Percentiles rank a stretch among this genome's conserved stretches.
phyloP scores from a whole-genome alignment of 192 early-diverging fungal genomes.

The Diversispora epigaea region DNA sequence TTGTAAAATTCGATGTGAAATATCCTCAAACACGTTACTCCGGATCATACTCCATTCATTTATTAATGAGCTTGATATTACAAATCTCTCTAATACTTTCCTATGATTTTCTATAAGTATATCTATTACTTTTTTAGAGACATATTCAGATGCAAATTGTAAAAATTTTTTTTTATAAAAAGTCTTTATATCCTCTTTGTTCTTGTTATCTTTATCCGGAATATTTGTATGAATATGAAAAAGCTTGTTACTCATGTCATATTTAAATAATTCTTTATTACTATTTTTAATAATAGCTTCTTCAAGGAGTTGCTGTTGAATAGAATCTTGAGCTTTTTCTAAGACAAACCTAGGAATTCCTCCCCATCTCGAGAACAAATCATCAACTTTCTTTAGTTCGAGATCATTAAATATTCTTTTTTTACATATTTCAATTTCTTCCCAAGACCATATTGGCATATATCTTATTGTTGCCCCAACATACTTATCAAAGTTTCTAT shows the following conservation, averaged over 20 bases:
- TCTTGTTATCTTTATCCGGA: not conserved
- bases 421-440: not conserved
- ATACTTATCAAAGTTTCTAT: not conserved
- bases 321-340: not conserved
- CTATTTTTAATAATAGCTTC: not conserved
- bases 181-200: not conserved
- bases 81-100: not conserved
- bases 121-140: not conserved
- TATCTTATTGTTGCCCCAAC: not conserved
- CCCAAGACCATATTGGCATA: not conserved
- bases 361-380: not conserved
- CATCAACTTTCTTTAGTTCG: not conserved
- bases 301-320: not conserved
- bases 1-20: slow-evolving; percentile 16
- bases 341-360: slow-evolving; percentile 4
- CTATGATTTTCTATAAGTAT: not conserved
- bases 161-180: not conserved
- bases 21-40: not conserved
- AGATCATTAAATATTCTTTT: not conserved
- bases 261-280: not conserved
- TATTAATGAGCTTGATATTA: not conserved
- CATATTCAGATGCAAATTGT: slow-evolving; percentile 15
- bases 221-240: slow-evolving; percentile 19
- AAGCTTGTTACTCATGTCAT: not conserved
- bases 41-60: not conserved